Evolutionary conservation across 2,329 filamentous ascomycete species (phyloP), one percentile per base, ranked within the genome.

Genomic region (Xylariomycetidae sp.): DNA sequence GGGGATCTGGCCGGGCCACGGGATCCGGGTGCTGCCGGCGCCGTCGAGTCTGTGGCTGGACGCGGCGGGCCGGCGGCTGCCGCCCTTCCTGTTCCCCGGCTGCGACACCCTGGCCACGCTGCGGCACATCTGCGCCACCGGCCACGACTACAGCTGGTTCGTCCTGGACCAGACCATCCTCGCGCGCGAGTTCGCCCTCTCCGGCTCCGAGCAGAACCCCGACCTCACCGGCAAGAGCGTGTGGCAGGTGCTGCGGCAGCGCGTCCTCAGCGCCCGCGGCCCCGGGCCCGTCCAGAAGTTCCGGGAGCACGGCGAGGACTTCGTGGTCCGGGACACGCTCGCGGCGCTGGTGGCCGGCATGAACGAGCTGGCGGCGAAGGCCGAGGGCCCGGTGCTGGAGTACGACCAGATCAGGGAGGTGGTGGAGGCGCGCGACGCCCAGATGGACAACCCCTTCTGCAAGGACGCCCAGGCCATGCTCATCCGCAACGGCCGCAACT

Each of bases 101-200:
- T 59, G 63, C 19, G 75, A 79, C 48, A 79, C 74, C 0, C 55
- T 78, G 4, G 68, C 59, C 0, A 79, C 75, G 2, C 63, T 79
- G 12, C 69, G 70, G 56, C 56, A 78, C 47, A 79, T 79, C 39
- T 76, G 73, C 60, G 56, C 53, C 42, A 79, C 76, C 0, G 75
- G 76, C 1, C 70, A 76, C 55, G 74, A 78, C 50, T 79, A 79
- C 58, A 70, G 68, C 2, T 79, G 76, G 75, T 79, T 79, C 56
- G 65, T 79, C 34, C 63, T 76, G 3, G 65, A 74, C 50, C 70
- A 72, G 40, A 58, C 57, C 48, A 79, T 79, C 46, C 70, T 79
- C 29, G 70, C 71, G n/a, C 64, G 68, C 14, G 75, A 79, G 52
- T 79, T 79, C 37, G 73, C 70, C 10, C 65, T 79, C 1, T 79